Evolutionary conservation across 495 filamentous ascomycete genomes (phyloP).

Genomic region (Trichoderma parareesei): DNA sequence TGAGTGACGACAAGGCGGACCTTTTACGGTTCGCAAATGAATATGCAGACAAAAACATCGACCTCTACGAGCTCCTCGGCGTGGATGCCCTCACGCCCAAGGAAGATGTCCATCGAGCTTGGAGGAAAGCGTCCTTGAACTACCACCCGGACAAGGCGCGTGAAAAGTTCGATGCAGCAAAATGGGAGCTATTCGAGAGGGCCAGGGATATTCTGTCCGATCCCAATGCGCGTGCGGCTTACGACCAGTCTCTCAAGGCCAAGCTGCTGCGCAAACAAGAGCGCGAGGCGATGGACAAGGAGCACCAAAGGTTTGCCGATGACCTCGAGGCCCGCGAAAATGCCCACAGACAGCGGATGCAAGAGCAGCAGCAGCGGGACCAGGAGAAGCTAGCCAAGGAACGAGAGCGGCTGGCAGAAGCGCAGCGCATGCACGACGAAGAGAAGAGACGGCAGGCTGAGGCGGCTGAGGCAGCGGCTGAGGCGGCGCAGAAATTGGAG

Average conservation of each 20-base stretch:
- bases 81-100: slow-evolving; percentile 33
- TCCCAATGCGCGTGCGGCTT: slow-evolving; percentile 30
- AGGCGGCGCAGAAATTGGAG: slow-evolving; percentile 17
- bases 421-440: slow-evolving; percentile 26
- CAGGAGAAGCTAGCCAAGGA: slow-evolving; percentile 22
- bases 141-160: slow-evolving; percentile 44
- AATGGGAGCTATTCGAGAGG: slow-evolving; percentile 40
- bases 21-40: slow-evolving; percentile 34
- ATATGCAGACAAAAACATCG: slow-evolving; percentile 29
- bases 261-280: slow-evolving; percentile 27
- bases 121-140: slow-evolving; percentile 37
- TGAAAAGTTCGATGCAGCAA: slow-evolving; percentile 34
- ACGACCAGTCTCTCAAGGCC: slow-evolving; percentile 34
- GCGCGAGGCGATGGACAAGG: slow-evolving; percentile 23
- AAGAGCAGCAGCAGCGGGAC: slow-evolving; percentile 22
- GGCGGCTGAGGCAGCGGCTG: slow-evolving; percentile 5
- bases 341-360: slow-evolving; percentile 14
- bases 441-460: slow-evolving; percentile 15
- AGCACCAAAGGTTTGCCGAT: slow-evolving; percentile 24
- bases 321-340: slow-evolving; percentile 28
- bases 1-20: slow-evolving; percentile 23
- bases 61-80: slow-evolving; percentile 38
- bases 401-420: slow-evolving; percentile 28
- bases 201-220: slow-evolving; percentile 37
- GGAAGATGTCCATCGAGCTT: slow-evolving; percentile 39